These are phyloP conservation scores for Pseudocercospora fuligena DNA, from an alignment of 2,329 filamentous ascomycete species.

Conservation along the genomic window DNA sequence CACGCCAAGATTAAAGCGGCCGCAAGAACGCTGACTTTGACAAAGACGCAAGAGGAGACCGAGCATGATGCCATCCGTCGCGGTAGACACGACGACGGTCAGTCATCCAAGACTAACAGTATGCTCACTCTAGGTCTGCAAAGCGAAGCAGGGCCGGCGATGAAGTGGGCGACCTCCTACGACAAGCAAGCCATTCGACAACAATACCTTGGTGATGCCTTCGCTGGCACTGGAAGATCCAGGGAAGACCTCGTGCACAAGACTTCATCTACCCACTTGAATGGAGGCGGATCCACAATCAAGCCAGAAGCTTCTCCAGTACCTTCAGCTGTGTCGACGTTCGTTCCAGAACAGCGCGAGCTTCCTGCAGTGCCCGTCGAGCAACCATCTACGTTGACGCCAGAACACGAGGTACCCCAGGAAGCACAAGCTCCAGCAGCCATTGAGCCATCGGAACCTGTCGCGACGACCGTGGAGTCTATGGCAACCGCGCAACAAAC, in stretches of 20 bases:
- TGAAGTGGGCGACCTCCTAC: slow-evolving; percentile 97
- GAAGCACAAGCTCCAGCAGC: slow-evolving; percentile 24
- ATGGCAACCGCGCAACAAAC: slow-evolving; percentile 14
- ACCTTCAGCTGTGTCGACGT: slow-evolving; percentile 9
- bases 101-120: slow-evolving; percentile 78
- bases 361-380: slow-evolving; percentile 6
- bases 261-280: slow-evolving; percentile 37
- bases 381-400: slow-evolving; percentile 19
- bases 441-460: slow-evolving; percentile 7
- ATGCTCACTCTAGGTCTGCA: slow-evolving; percentile 87
- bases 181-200: slow-evolving; percentile 86
- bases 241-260: slow-evolving; percentile 35
- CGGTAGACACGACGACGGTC: slow-evolving; percentile 60
- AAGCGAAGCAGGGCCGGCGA: slow-evolving; percentile 85
- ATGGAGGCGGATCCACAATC: slow-evolving; percentile 10
- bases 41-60: slow-evolving; percentile 50
- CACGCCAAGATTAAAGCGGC: slow-evolving; percentile 92
- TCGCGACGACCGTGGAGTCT: slow-evolving; percentile 12
- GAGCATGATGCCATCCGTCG: slow-evolving; percentile 57
- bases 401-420: slow-evolving; percentile 15
- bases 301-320: slow-evolving; percentile 18
- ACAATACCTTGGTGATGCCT: slow-evolving; percentile 78
- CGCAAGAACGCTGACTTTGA: slow-evolving; percentile 77
- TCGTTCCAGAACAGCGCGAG: slow-evolving; percentile 14
- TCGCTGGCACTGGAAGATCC: slow-evolving; percentile 59